phyloP scores from a whole-genome alignment of 169 alveolate genomes.

The Cryptosporidium viatorum region DNA sequence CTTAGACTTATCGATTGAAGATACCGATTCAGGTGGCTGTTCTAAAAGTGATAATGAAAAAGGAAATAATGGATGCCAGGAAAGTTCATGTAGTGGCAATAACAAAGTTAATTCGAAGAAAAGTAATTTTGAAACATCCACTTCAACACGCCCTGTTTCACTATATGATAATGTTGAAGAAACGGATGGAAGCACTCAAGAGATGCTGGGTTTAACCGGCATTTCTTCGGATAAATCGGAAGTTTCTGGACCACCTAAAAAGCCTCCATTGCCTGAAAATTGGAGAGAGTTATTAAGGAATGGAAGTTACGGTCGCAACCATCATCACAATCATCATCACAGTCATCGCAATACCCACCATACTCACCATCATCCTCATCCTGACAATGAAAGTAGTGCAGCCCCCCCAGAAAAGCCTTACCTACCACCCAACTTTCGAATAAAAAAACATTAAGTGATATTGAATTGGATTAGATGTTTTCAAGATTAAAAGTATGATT shows the following conservation, averaged over 20 bases:
- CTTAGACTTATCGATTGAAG: neutral
- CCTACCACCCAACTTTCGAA: neutral
- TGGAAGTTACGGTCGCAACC: neutral
- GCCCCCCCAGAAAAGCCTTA: neutral
- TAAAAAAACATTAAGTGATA: neutral
- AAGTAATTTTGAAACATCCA: neutral
- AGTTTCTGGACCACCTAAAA: too few species aligned
- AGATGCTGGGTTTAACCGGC: too few species aligned
- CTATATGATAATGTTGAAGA: neutral
- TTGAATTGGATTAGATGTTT: too few species aligned
- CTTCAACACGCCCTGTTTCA: neutral
- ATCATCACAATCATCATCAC: neutral
- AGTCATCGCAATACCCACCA: neutral
- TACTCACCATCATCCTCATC: neutral
- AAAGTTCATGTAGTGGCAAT: accelerated
- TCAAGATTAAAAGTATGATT: neutral
- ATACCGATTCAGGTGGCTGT: neutral
- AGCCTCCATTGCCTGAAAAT: neutral
- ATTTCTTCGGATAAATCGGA: too few species aligned
- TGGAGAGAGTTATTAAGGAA: neutral
- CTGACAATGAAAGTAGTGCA: neutral
- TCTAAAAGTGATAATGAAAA: neutral
- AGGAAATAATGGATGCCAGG: neutral
- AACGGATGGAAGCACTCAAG: neutral
- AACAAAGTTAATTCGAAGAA: accelerated